Evolutionary conservation across 148 eudicot species (phyloP), one percentile per base, ranked within the genome.

Genomic region (Amaranthus palmeri): DNA sequence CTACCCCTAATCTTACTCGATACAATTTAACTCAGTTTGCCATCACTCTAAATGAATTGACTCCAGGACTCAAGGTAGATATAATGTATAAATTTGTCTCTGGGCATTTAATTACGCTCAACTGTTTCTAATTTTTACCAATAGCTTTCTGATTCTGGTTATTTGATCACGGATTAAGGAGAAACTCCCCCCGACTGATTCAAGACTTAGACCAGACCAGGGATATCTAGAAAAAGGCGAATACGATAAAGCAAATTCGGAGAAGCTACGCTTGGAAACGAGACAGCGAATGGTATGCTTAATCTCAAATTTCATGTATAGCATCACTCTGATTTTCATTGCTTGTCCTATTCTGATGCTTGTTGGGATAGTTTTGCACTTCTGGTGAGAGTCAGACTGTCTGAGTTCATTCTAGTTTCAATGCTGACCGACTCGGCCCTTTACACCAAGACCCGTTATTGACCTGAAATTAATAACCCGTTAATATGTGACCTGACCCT

Each of bases 121-220:
- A 70, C 68, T 74, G 72, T 72, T 66, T 76, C 77, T 73, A 73
- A 60, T 72, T 68, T 54, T 41, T 76, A 74, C 72, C 78, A 73
- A 10, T 73, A 76, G 72, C 3, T 76, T 55, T 78, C 85, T 89
- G 86, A 83, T 79, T 54, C 53, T 52, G 64, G 78, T 67, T 79
- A 75, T 84, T 80, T 85, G 63, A 76, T 86, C 25, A 81, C 76
- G 80, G 75, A 72, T 81, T 73, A 80, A 93, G 98, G 96, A 91
- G 81, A 91, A 80, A 81, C 92, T 93, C 51, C 98, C 97, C 4
- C 91, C 96, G 15, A 93, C 97, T 3, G 97, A 93, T 77, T 93
- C 97, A 57, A 91, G 98, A 72, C 88, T 93, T 40, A 89, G 98
- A 83, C 97, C 98, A 44, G 98, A 93, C 67, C 98, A 93, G 81